Base-by-base conservation (phyloP, 2,329 filamentous ascomycete genomes). In the Aspergillus piperis region DNA sequence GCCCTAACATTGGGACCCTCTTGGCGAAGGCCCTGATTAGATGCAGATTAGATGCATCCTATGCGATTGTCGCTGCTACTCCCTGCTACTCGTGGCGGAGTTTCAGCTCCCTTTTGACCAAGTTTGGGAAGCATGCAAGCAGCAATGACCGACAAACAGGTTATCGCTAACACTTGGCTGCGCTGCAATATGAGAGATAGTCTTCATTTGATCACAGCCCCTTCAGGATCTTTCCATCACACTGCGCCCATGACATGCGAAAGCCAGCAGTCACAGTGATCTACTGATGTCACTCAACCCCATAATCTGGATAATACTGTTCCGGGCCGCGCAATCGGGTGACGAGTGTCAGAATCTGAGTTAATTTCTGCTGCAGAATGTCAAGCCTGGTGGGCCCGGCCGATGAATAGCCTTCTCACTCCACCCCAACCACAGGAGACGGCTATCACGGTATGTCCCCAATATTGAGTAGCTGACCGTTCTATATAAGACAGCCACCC, bases 271-370 rank as follows among this genome's bases (percentile, higher is more conserved):
- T n/a, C 15, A 30, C 25, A 11, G 6, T 32, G 15, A 50, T 30
- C 13, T n/a, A 32, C n/a, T 30, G 47, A 30, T 50, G 23, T 50
- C 47, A 30, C n/a, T 19, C 1, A 17, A 49, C 6, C 13, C 15
- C 6, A 21, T 54, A n/a, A 17, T 10, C 11, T n/a, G 23, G 8
- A n/a, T 44, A 21, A 27, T 30, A 2, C 38, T 42, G 23, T 15
- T 15, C 32, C 21, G 52, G 54, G 55, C 55, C 55, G 48, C 55
- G 56, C 56, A 52, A 52, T 27, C 30, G 21, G 36, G 48, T 58
- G 48, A 52, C 56, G 36, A 58, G 47, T 23, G 25, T 39, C 30
- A 25, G 23, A 2, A 30, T 27, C 25, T 21, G 8, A 32, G 30
- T 32, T 17, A 42, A 21, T 44, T 36, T 6, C 38, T 30, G 25